Percentiles rank a stretch among this genome's conserved stretches.
phyloP scores from a whole-genome alignment of 306 rosid genomes.

The Leucaena leucocephala region DNA sequence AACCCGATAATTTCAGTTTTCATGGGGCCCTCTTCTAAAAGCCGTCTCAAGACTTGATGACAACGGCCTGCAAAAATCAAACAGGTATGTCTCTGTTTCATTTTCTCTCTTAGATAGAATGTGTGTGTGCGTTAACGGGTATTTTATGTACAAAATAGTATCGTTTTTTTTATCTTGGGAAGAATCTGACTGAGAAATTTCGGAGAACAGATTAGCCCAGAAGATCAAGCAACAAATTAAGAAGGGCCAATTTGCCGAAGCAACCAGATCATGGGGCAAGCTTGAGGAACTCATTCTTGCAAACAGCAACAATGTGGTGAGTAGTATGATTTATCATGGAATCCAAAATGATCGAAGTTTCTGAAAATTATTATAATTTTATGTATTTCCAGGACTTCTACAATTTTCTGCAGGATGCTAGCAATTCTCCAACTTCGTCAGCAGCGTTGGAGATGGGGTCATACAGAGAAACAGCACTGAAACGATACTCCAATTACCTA shows the following conservation, averaged over 20 bases:
- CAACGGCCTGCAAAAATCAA: conserved; percentile 57
- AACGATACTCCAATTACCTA: conserved; percentile 62
- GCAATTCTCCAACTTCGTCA: conserved; percentile 41
- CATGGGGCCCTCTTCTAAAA: conserved; percentile 97
- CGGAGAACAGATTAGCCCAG: conserved; percentile 60
- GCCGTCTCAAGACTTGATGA: conserved; percentile 78
- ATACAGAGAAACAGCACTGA: conserved; percentile 34
- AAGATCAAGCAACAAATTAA: conserved; percentile 65
- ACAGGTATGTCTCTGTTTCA: conserved; percentile 47
- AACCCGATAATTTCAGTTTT: conserved; percentile 47
- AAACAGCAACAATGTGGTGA: conserved; percentile 59
- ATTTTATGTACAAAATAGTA: background rate
- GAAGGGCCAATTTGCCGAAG: conserved; percentile 59
- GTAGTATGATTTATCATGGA: conserved; percentile 44
- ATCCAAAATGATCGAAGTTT: background rate
- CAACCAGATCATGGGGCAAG: conserved; percentile 61
- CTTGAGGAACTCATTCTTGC: conserved; percentile 51
- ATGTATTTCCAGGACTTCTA: conserved; percentile 67
- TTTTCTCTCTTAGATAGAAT: conserved; percentile 10
- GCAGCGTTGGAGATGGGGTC: conserved; percentile 30
- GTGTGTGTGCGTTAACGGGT: background rate
- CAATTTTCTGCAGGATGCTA: conserved; percentile 60
- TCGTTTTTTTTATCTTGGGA: background rate
- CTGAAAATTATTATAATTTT: conserved; percentile 10
- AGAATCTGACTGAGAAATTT: conserved; percentile 27